Conservation (phyloP, 306 rosid genomes). For the Cyamopsis tetragonoloba region DNA sequence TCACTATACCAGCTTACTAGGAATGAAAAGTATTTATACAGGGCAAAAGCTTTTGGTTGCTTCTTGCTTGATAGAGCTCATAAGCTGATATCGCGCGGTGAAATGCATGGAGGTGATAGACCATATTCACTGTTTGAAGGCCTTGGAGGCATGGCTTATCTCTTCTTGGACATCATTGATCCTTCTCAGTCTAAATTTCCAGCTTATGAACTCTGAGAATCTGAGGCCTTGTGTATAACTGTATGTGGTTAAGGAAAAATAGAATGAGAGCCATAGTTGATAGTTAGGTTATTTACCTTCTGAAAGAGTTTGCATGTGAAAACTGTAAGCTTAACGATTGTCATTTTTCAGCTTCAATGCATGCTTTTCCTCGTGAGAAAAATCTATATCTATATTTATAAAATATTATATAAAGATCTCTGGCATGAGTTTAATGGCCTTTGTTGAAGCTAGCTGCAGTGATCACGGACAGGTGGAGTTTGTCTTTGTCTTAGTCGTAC, state of each 20-base stretch:
- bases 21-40: constrained; percentile 40
- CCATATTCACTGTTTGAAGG: constrained; percentile 69
- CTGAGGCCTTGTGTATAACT: constrained; percentile 2
- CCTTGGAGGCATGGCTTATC: constrained; percentile 59
- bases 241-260: not conserved
- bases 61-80: constrained; percentile 61
- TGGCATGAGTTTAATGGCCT: not conserved
- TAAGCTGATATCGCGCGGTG: constrained; percentile 51
- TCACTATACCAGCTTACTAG: constrained; percentile 62
- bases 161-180: constrained; percentile 51
- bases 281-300: not conserved
- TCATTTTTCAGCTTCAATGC: not conserved
- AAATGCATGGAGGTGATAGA: constrained; percentile 65
- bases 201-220: constrained; percentile 50
- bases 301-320: not conserved
- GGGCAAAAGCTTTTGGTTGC: constrained; percentile 67
- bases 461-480: no score
- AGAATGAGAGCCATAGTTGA: not conserved
- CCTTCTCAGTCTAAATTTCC: constrained; percentile 59
- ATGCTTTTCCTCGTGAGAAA: not conserved
- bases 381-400: not conserved
- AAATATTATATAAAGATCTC: no score
- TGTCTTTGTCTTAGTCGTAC: no score
- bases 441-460: not conserved
- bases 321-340: not conserved